Base-by-base conservation (phyloP, 495 filamentous ascomycete species). In the Podospora fimiseda region DNA sequence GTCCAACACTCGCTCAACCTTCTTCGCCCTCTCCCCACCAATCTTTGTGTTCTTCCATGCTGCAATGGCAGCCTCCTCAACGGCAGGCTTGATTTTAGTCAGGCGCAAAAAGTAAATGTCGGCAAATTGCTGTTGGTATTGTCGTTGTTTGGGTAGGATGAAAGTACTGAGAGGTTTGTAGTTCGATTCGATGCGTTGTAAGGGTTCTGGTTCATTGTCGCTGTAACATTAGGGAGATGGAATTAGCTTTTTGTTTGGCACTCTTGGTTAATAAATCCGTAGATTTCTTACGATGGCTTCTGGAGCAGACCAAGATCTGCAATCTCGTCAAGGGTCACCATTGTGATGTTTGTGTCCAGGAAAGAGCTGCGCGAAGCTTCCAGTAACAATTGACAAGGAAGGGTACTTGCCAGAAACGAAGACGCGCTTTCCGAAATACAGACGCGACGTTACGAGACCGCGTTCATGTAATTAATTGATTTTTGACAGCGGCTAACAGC, bases 101-200 rank as follows among this genome's bases (percentile, higher is more conserved):
- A 97, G 79, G 33, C 94, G 88, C 59, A 96, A 70, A 66, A 96
- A 97, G 74, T 99, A 99, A 80, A 96, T 89, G 61, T 96, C 91
- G 53, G 83, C 88, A 81, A 86, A 99, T 75, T 99, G 94, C 65
- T 97, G 94, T 64, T 89, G 78, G 61, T 97, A 99, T 19, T 87
- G 83, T 43, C 85, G 81, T 27, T 83, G 76, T 56, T 83, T 82
- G 1, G 83, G 80, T 9, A 96, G 77, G 42, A 73, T 66, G 64
- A 87, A 96, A 0, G 83, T 86, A 44, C 81, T 69, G 19, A 91
- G 74, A 1, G 90, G 84, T 49, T 84, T 85, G 73, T 95, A 95
- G 52, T 71, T 65, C 2, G 88, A 91, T 18, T 70, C 58, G 39
- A 62, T 65, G 39, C 85, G 73, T 38, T 70, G 59, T 0, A 74